These are phyloP conservation scores for Aspergillus pseudonomiae DNA, from an alignment of 2,329 filamentous ascomycete species.

Conservation along the genomic window DNA sequence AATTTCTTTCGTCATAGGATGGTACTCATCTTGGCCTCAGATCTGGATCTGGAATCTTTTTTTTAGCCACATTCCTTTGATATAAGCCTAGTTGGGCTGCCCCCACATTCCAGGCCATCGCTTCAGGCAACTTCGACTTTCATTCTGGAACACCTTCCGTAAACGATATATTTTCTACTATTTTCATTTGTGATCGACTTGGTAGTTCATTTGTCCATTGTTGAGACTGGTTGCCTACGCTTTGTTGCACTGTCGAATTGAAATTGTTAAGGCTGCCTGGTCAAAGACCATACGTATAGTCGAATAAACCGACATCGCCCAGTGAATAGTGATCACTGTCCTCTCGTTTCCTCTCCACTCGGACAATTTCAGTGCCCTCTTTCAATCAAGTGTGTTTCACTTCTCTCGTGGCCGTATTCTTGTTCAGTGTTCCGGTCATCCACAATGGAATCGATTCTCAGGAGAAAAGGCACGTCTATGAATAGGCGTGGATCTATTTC, in stretches of 20 bases:
- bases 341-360: neutral
- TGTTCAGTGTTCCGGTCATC: neutral
- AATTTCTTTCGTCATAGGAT: slow-evolving; percentile 1
- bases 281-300: neutral
- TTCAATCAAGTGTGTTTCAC: neutral
- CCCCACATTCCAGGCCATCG: slow-evolving; percentile 24
- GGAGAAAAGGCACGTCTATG: slow-evolving; percentile 11
- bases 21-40: neutral
- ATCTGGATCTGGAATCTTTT: neutral
- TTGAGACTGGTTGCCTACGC: slow-evolving; percentile 16
- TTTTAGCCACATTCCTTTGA: slow-evolving; percentile 6
- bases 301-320: neutral
- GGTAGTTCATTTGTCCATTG: neutral
- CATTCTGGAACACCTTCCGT: slow-evolving; percentile 5
- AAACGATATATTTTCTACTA: neutral
- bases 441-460: slow-evolving; percentile 20
- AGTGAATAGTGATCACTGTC: neutral
- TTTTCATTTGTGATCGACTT: slow-evolving; percentile 5
- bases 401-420: neutral
- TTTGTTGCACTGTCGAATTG: neutral
- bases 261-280: neutral
- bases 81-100: slow-evolving; percentile 7
- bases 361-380: neutral
- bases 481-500: slow-evolving; percentile 14
- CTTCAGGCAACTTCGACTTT: slow-evolving; percentile 9